Evolutionary conservation across 108 stramenopile species (phyloP).

Genomic region (Stephanodiscus minutulus): DNA sequence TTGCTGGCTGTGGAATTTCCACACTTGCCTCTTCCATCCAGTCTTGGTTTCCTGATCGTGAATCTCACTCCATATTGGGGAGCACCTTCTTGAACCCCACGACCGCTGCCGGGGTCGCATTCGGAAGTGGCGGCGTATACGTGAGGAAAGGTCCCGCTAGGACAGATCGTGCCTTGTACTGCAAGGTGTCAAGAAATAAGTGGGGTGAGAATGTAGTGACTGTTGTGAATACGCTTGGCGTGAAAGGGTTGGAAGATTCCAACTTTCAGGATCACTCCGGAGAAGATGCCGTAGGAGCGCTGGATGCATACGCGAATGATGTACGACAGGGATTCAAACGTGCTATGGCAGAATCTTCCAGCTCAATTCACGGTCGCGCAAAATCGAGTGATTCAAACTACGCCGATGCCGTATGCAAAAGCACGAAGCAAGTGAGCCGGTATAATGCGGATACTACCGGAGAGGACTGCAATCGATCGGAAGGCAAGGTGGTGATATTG

Average conservation of each 20-base stretch:
- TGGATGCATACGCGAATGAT: conserved; percentile 63
- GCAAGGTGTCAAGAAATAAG: conserved; percentile 61
- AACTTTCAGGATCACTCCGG: conserved; percentile 55
- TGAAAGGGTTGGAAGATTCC: conserved; percentile 68
- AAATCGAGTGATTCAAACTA: conserved; percentile 69
- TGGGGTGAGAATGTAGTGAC: conserved; percentile 57
- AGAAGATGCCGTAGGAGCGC: conserved; percentile 48
- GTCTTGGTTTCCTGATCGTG: conserved; percentile 73
- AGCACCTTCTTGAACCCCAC: conserved; percentile 87
- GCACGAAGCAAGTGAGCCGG: conserved; percentile 62
- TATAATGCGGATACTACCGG: conserved; percentile 84
- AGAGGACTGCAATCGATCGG: conserved; percentile 78
- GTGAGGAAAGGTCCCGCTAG: conserved; percentile 81
- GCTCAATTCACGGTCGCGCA: conserved; percentile 51
- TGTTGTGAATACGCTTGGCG: conserved; percentile 80
- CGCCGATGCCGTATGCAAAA: conserved; percentile 59
- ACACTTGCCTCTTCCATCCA: conserved; percentile 53
- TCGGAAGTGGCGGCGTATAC: conserved; percentile 84
- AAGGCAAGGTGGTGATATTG: conserved; percentile 86
- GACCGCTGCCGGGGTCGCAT: conserved; percentile 85
- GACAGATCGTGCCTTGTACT: conserved; percentile 75
- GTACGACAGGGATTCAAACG: conserved; percentile 54
- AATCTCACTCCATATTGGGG: conserved; percentile 80
- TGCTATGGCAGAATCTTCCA: conserved; percentile 60
- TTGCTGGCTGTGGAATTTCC: conserved; percentile 78